Percentiles rank a stretch among this genome's conserved stretches.
Conservation (phyloP, 352 stramenopile genomes). For the Phytophthora sp. region DNA sequence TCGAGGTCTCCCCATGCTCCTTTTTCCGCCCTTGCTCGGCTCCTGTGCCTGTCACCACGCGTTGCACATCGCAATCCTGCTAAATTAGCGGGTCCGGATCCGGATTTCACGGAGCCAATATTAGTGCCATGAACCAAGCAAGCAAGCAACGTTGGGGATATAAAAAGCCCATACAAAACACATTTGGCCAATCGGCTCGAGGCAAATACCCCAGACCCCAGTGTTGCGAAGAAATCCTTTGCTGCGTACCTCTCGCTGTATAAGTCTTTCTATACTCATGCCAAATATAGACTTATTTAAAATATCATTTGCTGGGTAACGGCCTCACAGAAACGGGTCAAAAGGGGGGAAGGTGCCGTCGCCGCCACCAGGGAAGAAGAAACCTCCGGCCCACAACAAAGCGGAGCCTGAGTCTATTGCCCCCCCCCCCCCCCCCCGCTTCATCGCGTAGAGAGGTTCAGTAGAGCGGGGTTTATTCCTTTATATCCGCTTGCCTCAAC, state of each 20-base stretch:
- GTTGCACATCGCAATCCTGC: no score
- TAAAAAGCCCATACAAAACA: slow-evolving; percentile 14
- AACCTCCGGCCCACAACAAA: slow-evolving; percentile 35
- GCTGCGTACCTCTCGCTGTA: slow-evolving; percentile 1
- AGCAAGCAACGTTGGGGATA: no score
- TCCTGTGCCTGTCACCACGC: no score
- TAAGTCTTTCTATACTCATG: not conserved
- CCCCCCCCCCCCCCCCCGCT: not conserved
- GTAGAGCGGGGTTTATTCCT: not conserved
- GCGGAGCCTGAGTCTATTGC: slow-evolving; percentile 22
- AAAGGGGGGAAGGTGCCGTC: slow-evolving; percentile 31
- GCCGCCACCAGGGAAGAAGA: slow-evolving; percentile 38
- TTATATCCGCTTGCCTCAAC: no score
- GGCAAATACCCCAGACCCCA: slow-evolving; percentile 11
- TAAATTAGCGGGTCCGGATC: no score
- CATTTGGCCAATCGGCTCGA: slow-evolving; percentile 26
- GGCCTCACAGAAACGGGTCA: slow-evolving; percentile 32
- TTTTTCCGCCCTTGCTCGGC: no score
- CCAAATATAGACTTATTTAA: not conserved
- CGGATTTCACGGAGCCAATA: no score
- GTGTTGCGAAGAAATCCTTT: slow-evolving; percentile 22
- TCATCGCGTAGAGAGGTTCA: not conserved
- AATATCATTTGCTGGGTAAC: not conserved
- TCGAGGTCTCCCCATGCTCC: no score
- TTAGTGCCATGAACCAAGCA: slow-evolving; percentile 25